phyloP scores from a whole-genome alignment of 192 early-diverging fungal species.

The Mortierella hygrophila region DNA sequence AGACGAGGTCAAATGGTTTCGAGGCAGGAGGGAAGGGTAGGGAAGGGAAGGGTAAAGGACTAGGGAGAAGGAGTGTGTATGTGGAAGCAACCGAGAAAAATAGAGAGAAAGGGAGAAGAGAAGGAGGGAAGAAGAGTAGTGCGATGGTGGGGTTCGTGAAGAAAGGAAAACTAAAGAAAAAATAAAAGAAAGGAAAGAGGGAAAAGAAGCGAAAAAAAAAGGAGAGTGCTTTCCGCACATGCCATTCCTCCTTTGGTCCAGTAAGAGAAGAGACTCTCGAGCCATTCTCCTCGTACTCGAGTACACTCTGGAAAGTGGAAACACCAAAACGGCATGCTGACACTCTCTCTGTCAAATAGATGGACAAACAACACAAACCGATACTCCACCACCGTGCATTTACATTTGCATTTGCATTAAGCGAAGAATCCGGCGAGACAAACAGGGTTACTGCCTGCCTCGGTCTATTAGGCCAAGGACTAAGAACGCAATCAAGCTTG shows the following conservation, averaged over 20 bases:
- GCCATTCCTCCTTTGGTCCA: background rate
- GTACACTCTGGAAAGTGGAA: background rate
- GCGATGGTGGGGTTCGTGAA: constrained; percentile 6
- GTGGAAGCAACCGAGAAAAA: background rate
- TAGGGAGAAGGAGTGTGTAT: background rate
- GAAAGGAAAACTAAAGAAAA: constrained; percentile 1
- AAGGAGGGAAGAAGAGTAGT: background rate
- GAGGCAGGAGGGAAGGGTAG: background rate
- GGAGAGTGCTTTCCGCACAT: background rate
- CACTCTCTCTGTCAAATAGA: background rate
- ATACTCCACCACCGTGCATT: background rate
- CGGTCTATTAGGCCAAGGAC: too few relatives aligned
- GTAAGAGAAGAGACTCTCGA: background rate
- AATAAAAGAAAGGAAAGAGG: background rate
- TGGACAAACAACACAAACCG: too few relatives aligned
- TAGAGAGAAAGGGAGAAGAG: background rate
- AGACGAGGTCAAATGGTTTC: background rate
- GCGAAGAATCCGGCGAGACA: background rate
- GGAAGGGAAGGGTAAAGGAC: background rate
- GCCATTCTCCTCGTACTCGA: background rate
- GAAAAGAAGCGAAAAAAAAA: background rate
- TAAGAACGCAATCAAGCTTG: too few relatives aligned
- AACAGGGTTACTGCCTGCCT: too few relatives aligned
- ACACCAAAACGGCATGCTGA: too few relatives aligned
- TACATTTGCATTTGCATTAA: background rate